Conservation (phyloP, 2,329 filamentous ascomycete genomes). For the Zymoseptoria tritici region DNA sequence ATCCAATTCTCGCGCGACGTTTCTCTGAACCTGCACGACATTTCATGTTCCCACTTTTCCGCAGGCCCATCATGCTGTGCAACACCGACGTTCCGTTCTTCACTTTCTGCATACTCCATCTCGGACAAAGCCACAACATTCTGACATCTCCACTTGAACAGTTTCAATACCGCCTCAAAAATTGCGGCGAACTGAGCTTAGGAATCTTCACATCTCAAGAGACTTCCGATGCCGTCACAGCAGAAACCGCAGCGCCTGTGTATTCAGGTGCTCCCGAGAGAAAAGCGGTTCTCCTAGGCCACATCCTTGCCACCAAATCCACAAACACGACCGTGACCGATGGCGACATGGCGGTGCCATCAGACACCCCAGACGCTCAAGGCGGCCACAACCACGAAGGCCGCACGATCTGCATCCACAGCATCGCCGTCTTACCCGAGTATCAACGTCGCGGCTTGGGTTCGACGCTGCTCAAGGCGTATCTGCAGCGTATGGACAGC, state of each 20-base stretch:
- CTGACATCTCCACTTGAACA: slow-evolving; percentile 32
- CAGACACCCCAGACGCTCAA: slow-evolving; percentile 36
- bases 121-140: background rate
- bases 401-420: slow-evolving; percentile 72
- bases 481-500: slow-evolving; percentile 67
- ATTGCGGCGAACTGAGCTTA: slow-evolving; percentile 67
- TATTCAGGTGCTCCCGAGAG: slow-evolving; percentile 52
- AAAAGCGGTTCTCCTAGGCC: slow-evolving; percentile 62
- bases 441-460: slow-evolving; percentile 70
- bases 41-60: background rate
- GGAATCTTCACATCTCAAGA: slow-evolving; percentile 68
- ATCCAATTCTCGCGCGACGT: slow-evolving; percentile 1
- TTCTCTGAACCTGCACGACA: slow-evolving; percentile 8
- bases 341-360: slow-evolving; percentile 65
- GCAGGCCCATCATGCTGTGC: slow-evolving; percentile 9
- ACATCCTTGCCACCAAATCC: slow-evolving; percentile 69
- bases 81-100: slow-evolving; percentile 4
- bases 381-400: slow-evolving; percentile 67
- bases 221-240: slow-evolving; percentile 49
- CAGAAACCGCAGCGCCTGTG: slow-evolving; percentile 49
- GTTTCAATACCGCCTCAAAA: slow-evolving; percentile 69
- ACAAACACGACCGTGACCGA: slow-evolving; percentile 59
- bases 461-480: slow-evolving; percentile 64
- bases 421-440: slow-evolving; percentile 68
- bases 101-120: slow-evolving; percentile 15